A percentile compares a stretch with the other conserved stretches of the same genome.
Conservation (phyloP, 2,329 filamentous ascomycete genomes). For the Colletotrichum sp. region DNA sequence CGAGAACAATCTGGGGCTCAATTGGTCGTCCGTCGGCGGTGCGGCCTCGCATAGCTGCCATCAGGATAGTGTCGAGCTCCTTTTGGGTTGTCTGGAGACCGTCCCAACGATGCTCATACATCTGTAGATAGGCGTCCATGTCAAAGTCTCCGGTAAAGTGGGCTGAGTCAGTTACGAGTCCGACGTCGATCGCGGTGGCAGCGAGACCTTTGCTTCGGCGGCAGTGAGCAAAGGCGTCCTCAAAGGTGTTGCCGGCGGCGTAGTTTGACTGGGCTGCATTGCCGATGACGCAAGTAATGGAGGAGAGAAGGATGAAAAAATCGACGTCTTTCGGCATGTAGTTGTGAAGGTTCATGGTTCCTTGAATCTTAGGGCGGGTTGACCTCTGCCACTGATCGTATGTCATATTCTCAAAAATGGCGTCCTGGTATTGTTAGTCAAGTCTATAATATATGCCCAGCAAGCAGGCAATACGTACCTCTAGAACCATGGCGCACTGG, state of each 20-base stretch:
- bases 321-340: conserved; percentile 30
- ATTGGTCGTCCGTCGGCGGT: neutral
- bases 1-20: neutral
- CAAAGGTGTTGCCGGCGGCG: conserved; percentile 36
- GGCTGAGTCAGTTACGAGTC: neutral
- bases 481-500: conserved; percentile 50
- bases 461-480: neutral
- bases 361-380: conserved; percentile 35
- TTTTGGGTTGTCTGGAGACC: neutral
- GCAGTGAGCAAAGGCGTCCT: conserved; percentile 30
- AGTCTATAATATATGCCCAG: accelerated
- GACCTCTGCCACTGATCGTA: conserved; percentile 34
- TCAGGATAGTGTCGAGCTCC: neutral
- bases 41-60: neutral
- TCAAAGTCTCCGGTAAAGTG: conserved; percentile 1
- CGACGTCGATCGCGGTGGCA: conserved; percentile 27
- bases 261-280: conserved; percentile 45
- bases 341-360: conserved; percentile 30
- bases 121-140: neutral
- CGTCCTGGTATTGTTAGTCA: conserved; percentile 17
- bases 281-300: conserved; percentile 37
- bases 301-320: conserved; percentile 45
- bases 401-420: conserved; percentile 38
- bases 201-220: conserved; percentile 17
- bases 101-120: conserved; percentile 10